phyloP scores from a whole-genome alignment of 148 eudicot genomes.

The Rhododendron simsii region DNA sequence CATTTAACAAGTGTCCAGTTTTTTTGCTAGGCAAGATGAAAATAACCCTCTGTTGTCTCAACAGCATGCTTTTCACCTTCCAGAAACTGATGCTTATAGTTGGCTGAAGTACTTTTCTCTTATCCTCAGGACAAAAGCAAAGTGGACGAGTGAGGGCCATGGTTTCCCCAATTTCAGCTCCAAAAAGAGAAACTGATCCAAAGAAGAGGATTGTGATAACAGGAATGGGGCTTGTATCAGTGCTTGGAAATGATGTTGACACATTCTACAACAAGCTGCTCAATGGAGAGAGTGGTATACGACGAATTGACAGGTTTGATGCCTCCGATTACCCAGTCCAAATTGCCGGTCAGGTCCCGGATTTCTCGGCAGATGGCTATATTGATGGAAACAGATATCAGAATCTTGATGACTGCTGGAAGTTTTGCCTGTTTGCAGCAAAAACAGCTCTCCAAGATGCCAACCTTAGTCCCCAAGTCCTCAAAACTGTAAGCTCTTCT shows the following conservation, averaged over 20 bases:
- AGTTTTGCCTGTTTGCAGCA: slow-evolving; percentile 22
- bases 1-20: no score
- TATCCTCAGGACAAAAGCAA: background rate
- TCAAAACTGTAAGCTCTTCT: slow-evolving; percentile 16
- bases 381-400: background rate
- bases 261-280: slow-evolving; percentile 17
- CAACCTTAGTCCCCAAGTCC: slow-evolving; percentile 19
- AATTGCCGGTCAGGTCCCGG: slow-evolving; percentile 17
- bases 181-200: slow-evolving; percentile 25
- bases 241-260: slow-evolving; percentile 23
- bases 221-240: slow-evolving; percentile 27
- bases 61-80: background rate
- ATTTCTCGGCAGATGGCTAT: slow-evolving; percentile 19
- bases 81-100: background rate
- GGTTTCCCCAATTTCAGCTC: slow-evolving; percentile 12
- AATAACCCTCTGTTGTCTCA: background rate
- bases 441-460: slow-evolving; percentile 25
- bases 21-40: background rate
- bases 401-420: slow-evolving; percentile 15
- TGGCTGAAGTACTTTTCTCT: background rate
- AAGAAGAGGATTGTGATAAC: slow-evolving; percentile 27
- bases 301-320: slow-evolving; percentile 13
- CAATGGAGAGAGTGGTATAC: slow-evolving; percentile 21
- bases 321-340: slow-evolving; percentile 15
- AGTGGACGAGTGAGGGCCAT: background rate